These are phyloP conservation scores for Solanum paucissectum DNA, from an alignment of 257 asterid species.

Conservation along the genomic window DNA sequence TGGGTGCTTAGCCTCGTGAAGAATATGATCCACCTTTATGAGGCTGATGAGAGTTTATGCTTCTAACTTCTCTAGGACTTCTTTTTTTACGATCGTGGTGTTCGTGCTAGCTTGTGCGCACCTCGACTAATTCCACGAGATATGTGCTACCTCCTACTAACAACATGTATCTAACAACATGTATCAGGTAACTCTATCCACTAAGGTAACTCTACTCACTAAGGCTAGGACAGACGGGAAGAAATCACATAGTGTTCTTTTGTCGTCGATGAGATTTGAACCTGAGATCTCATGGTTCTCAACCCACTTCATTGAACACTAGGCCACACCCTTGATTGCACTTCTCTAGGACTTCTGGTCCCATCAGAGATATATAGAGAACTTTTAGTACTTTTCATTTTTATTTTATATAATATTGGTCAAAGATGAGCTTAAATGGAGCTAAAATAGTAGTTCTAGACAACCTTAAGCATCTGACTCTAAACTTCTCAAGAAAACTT, in stretches of 20 bases:
- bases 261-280: accelerated
- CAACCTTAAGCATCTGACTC: not conserved
- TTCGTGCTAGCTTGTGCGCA: not conserved
- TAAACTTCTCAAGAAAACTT: not conserved
- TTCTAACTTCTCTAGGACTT: not conserved
- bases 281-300: not conserved
- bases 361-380: not conserved
- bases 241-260: not conserved
- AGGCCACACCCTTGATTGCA: not conserved
- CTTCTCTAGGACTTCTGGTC: not conserved
- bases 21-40: not conserved
- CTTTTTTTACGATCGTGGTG: not conserved
- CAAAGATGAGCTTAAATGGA: not conserved
- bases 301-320: not conserved
- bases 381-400: not conserved
- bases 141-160: not conserved
- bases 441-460: not conserved
- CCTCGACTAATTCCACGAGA: not conserved
- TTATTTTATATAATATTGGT: not conserved
- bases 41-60: not conserved
- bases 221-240: not conserved
- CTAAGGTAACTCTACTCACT: not conserved
- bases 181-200: too few relatives aligned
- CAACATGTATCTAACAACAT: not conserved
- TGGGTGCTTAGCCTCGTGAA: not conserved